phyloP scores from a whole-genome alignment of 495 filamentous ascomycete genomes.

The Letharia lupina region DNA sequence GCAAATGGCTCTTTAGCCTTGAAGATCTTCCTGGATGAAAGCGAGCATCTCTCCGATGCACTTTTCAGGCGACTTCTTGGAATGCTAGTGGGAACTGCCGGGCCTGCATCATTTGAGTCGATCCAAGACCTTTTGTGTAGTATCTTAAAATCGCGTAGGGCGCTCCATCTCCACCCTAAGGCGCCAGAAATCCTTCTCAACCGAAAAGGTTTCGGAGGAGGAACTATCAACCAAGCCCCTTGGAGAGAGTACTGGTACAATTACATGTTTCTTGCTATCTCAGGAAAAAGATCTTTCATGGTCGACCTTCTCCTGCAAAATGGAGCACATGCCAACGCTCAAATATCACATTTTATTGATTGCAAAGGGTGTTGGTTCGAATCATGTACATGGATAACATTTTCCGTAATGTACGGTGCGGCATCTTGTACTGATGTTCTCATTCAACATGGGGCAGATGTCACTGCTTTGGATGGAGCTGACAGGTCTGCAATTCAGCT shows the following conservation, averaged over 20 bases:
- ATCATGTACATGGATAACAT: not conserved
- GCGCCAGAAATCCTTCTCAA: conserved; percentile 1
- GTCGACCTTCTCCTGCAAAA: not conserved
- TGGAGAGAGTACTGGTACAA: too few relatives aligned
- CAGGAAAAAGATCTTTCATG: not conserved
- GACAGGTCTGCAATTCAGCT: conserved; percentile 1
- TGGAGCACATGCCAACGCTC: not conserved
- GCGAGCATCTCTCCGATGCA: not conserved
- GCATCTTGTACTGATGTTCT: conserved; percentile 2
- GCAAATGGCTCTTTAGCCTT: not conserved
- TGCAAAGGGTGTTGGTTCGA: not conserved
- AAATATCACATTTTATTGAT: not conserved
- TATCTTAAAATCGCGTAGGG: not conserved
- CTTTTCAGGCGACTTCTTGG: not conserved
- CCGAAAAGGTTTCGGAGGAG: not conserved
- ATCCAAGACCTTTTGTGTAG: not conserved
- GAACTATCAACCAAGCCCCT: too few relatives aligned
- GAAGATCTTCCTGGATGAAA: fast-evolving
- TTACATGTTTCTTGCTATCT: not conserved
- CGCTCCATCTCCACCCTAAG: not conserved
- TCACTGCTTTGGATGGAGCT: not conserved
- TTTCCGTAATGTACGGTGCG: not conserved
- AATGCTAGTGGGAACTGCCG: not conserved
- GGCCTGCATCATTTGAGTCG: not conserved
- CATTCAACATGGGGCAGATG: not conserved